Evolutionary conservation across 2,329 filamentous ascomycete species (phyloP), one percentile per base, ranked within the genome.

Genomic region (Plenodomus tracheiphilus): DNA sequence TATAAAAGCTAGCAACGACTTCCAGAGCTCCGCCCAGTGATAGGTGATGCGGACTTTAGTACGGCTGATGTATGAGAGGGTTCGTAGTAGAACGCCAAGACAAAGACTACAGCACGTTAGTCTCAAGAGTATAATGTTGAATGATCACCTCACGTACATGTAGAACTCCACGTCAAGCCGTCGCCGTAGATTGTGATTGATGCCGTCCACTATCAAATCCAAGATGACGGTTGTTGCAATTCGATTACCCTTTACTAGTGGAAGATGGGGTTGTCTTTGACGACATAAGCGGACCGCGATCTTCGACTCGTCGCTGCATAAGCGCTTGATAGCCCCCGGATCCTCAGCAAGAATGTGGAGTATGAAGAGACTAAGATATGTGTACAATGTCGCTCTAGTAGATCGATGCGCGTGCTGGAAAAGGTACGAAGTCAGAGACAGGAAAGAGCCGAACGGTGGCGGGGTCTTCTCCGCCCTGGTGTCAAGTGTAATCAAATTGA

Each of bases 11-110:
- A 97, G 81, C 3, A 99, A 79, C 2, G 89, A 89, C 42, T 92
- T 86, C 85, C 96, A 99, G 21, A 99, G 82, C 64, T 97, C 92
- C 1, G 91, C 86, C 94, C 94, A 99, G 74, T 99, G 94, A 70
- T 97, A 97, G 15, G 80, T 51, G 16, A 97, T 79, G 28, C 94
- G 87, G 25, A 87, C 91, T 62, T 91, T 86, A 41, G 88, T 89
- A 56, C 88, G 86, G 38, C 89, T 90, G 34, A 97, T 82, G 68
- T 93, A 89, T 6, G 91, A 91, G 32, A 97, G 81, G 43, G 95
- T 79, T 37, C 93, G 87, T 46, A 95, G 80, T 58, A 96, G 80
- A 52, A 96, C 88, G 15, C 89, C 89, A 13, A 97, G 79, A 57
- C 85, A 88, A 18, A 95, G 82, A 18, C 78, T 81, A 39, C 86